Evolutionary conservation across 345 rosid species (phyloP).

Genomic region (Aquilaria sinensis): DNA sequence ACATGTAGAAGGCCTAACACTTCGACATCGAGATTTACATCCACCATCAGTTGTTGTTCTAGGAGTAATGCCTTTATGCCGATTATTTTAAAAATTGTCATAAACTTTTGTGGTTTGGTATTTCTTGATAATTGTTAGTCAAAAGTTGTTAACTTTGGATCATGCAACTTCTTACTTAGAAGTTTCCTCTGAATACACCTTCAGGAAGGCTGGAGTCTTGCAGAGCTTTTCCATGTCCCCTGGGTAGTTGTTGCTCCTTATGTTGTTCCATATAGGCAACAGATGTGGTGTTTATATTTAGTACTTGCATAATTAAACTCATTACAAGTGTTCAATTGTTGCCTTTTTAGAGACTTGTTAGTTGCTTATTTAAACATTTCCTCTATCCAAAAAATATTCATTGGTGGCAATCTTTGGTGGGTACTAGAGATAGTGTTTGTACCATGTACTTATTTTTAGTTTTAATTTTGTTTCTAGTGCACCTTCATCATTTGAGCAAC

Average conservation of each 20-base stretch:
- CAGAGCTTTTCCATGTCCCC: too few relatives aligned
- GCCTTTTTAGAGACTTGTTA: too few relatives aligned
- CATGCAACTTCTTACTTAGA: slow-evolving; percentile 3
- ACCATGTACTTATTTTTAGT: slow-evolving; percentile 2
- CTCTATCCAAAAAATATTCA: not conserved
- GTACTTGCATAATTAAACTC: too few relatives aligned
- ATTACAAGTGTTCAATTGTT: not conserved
- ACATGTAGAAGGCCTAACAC: too few relatives aligned
- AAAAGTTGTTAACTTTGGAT: slow-evolving; percentile 2
- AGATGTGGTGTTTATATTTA: too few relatives aligned
- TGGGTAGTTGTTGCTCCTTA: too few relatives aligned
- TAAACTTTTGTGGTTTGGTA: slow-evolving; percentile 90
- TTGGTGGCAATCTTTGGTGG: not conserved
- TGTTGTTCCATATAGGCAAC: too few relatives aligned
- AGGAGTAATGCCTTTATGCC: too few relatives aligned
- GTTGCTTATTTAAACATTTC: too few relatives aligned
- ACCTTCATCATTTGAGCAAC: slow-evolving; percentile 8
- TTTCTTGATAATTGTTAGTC: not conserved
- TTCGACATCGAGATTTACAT: too few relatives aligned
- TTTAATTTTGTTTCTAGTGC: slow-evolving; percentile 35
- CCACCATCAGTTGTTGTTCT: too few relatives aligned
- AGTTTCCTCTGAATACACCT: slow-evolving; percentile 14
- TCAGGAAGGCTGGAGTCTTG: not conserved
- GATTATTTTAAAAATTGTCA: slow-evolving; percentile 22
- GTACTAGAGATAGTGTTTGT: too few relatives aligned